These are phyloP conservation scores for Epichloe scottii DNA, from an alignment of 2,329 filamentous ascomycete species.

Conservation along the genomic window DNA sequence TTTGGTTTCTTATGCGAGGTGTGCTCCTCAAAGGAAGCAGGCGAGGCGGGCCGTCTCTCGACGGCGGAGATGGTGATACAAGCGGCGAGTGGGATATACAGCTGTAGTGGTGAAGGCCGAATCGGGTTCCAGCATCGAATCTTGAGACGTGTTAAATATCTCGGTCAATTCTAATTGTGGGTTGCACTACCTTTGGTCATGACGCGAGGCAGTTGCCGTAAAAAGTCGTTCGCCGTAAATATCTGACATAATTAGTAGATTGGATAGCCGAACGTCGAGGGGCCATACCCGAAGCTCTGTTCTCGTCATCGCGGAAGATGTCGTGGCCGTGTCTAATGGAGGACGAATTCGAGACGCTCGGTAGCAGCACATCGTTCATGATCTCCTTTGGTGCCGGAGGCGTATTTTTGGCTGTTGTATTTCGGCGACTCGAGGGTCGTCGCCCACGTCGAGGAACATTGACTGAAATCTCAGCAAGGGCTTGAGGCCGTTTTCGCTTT, in stretches of 20 bases:
- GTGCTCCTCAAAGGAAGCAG: conserved; percentile 14
- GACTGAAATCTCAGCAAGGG: conserved; percentile 21
- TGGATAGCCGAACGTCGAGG: background rate
- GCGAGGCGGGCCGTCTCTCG: conserved; percentile 16
- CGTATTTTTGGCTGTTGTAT: conserved; percentile 11
- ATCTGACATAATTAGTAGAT: conserved; percentile 13
- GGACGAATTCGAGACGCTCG: background rate
- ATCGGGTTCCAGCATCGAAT: conserved; percentile 20
- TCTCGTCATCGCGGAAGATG: conserved; percentile 19
- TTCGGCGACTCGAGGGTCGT: conserved; percentile 13
- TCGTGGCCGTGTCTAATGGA: conserved; percentile 15
- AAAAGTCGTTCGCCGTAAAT: conserved; percentile 13
- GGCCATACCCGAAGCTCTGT: conserved; percentile 13
- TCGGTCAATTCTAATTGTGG: background rate
- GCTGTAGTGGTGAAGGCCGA: conserved; percentile 24
- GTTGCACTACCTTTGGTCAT: conserved; percentile 14
- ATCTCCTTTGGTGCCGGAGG: conserved; percentile 7
- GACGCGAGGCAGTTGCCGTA: conserved; percentile 8
- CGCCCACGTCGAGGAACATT: conserved; percentile 20
- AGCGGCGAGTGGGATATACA: conserved; percentile 26
- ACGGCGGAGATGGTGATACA: conserved; percentile 21
- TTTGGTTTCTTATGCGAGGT: conserved; percentile 10
- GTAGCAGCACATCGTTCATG: background rate
- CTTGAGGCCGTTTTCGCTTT: conserved; percentile 19
- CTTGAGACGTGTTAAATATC: conserved; percentile 10